phyloP scores from a whole-genome alignment of 345 rosid genomes.

The Eucalyptus erythrocorys region DNA sequence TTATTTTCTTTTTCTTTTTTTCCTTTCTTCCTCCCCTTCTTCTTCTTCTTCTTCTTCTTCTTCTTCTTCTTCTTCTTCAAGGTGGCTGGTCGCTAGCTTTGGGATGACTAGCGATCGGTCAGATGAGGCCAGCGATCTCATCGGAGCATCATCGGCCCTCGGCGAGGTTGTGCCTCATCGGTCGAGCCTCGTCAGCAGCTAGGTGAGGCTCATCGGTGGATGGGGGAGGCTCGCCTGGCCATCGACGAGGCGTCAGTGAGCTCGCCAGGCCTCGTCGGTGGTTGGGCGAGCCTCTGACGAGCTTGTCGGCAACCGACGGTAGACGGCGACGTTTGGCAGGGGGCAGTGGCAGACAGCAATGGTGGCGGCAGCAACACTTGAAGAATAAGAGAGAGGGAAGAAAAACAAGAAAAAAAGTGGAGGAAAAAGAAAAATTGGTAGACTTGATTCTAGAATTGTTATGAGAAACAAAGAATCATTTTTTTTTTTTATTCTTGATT shows the following conservation, averaged over 20 bases:
- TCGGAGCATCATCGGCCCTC: fast-evolving
- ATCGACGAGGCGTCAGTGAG: fast-evolving
- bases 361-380: fast-evolving
- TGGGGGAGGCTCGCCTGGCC: fast-evolving
- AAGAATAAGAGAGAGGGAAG: too few species aligned
- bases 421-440: too few species aligned
- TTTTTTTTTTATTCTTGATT: too few species aligned
- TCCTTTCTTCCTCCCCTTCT: too few species aligned
- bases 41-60: too few species aligned
- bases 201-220: too few species aligned
- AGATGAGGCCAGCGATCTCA: fast-evolving
- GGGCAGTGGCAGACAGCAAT: fast-evolving
- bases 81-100: too few species aligned
- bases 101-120: fast-evolving
- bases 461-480: fast-evolving
- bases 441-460: too few species aligned
- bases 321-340: fast-evolving
- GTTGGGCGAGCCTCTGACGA: fast-evolving
- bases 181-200: fast-evolving
- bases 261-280: fast-evolving
- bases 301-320: fast-evolving
- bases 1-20: too few species aligned
- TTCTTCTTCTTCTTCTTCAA: too few species aligned
- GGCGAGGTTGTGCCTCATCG: fast-evolving
- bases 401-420: too few species aligned